Percentiles rank a stretch among this genome's conserved stretches.
phyloP scores from a whole-genome alignment of 192 early-diverging fungal genomes.

The Umbelopsis ramanniana region DNA sequence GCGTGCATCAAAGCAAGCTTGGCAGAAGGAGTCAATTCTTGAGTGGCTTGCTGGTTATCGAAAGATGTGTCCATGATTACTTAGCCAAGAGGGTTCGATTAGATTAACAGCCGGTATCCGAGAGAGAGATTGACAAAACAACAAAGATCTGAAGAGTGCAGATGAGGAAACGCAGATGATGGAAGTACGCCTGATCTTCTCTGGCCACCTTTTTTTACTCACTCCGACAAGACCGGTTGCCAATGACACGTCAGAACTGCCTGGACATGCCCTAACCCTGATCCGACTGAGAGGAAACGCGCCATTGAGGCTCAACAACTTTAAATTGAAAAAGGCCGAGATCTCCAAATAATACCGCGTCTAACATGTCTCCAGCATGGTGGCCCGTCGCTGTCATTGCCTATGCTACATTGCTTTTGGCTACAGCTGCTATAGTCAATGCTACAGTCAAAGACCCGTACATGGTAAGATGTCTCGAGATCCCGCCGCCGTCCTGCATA shows the following conservation, averaged over 20 bases:
- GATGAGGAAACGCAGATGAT: constrained; percentile 14
- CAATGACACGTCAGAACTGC: constrained; percentile 16
- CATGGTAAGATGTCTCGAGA: constrained; percentile 14
- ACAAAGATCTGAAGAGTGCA: constrained; percentile 21
- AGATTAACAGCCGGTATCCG: constrained; percentile 23
- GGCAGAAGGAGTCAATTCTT: constrained; percentile 40
- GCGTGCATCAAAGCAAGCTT: constrained; percentile 43
- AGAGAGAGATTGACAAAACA: constrained; percentile 25
- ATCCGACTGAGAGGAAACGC: background rate
- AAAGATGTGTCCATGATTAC: constrained; percentile 21
- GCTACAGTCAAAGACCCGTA: constrained; percentile 13
- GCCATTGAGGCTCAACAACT: no score
- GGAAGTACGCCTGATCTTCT: constrained; percentile 9
- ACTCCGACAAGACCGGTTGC: constrained; percentile 1
- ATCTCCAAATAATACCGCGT: background rate
- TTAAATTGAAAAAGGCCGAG: no score
- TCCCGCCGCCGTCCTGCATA: background rate
- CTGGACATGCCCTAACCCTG: constrained; percentile 10
- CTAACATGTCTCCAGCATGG: background rate
- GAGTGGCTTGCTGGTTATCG: constrained; percentile 22
- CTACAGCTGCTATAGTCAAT: constrained; percentile 8
- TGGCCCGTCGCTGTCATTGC: background rate
- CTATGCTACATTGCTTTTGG: background rate
- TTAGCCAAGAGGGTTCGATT: constrained; percentile 25
- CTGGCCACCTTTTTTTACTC: background rate